Base-by-base conservation (phyloP, 306 rosid genomes). In the Pterocarpus macrocarpus region DNA sequence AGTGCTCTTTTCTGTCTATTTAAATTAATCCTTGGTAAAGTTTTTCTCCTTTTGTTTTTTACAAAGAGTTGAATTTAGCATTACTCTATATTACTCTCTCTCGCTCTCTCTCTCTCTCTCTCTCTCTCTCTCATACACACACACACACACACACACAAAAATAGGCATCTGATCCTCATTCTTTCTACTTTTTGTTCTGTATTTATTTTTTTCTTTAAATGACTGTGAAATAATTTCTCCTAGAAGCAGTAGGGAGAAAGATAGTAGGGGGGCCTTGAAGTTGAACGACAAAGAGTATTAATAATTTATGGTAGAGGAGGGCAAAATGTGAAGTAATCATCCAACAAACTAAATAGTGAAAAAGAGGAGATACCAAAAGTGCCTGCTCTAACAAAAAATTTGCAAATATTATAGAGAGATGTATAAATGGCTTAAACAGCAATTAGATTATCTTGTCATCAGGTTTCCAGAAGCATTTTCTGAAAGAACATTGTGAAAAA, bases 1-100 rank as follows among this genome's bases (percentile, higher is more conserved):
- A 39, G 64, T 75, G 39, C 35, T 80, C 12, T 76, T 80, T 78
- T 65, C 64, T n/a, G 38, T 69, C 64, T 61, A 81, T 76, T 63
- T 5, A 66, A 50, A 57, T 72, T 66, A 61, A 55, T 59, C 77
- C 30, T 35, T 30, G 13, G 77, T 22, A 64, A 68, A 50, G 58
- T 69, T 64, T 16, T 41, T 52, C 63, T 8, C 9, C 69, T 41
- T 50, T 69, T 13, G n/a, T 16, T 34, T 55, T 32, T 35, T 61
- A 50, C 2, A 47, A 34, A 58, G 43, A 71, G 22, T 36, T 68
- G 47, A 67, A 80, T 68, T n/a, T 68, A 41, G 55, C 50, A 36
- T 45, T 72, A 28, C 49, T 5, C 30, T 44, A 56, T 80, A 47
- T 44, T 41, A 5, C 44, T 38, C 4, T 38, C 5, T 38, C 4